Evolutionary conservation across 371 early-diverging fungal species (phyloP).

Genomic region (Dichotomocladium elegans): DNA sequence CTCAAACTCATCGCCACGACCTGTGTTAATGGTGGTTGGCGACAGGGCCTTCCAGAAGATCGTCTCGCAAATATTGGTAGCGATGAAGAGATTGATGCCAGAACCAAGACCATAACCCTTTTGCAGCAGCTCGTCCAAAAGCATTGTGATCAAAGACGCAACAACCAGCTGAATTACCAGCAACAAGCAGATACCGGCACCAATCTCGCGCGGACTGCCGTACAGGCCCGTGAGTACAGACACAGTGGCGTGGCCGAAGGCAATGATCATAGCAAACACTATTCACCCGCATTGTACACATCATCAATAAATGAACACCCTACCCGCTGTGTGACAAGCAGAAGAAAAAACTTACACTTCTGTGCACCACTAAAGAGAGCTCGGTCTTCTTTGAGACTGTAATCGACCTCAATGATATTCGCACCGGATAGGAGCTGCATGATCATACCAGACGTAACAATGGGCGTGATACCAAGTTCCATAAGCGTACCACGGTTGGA

Average conservation of each 20-base stretch:
- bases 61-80: conserved; percentile 99
- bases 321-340: background rate
- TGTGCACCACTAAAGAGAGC: conserved; percentile 98
- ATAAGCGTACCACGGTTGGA: conserved; percentile 99
- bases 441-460: conserved; percentile 99
- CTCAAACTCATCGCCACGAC: conserved; percentile 98
- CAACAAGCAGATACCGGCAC: conserved; percentile 89
- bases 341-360: conserved; percentile 68
- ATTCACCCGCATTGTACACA: background rate
- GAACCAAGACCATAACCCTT: conserved; percentile 99
- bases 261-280: conserved; percentile 92
- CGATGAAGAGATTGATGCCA: conserved; percentile 99
- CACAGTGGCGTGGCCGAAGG: conserved; percentile 97
- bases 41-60: conserved; percentile 99
- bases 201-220: conserved; percentile 94
- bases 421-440: conserved; percentile 98
- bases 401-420: conserved; percentile 97
- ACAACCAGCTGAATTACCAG: conserved; percentile 96
- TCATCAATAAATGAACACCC: background rate
- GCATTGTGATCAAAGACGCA: conserved; percentile 96
- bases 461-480: conserved; percentile 99
- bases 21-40: conserved; percentile 96
- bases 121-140: conserved; percentile 99
- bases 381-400: conserved; percentile 97
- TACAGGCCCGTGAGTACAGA: conserved; percentile 98